Conservation (phyloP, 2,329 filamentous ascomycete species). For the Coniochaeta pulveracea region DNA sequence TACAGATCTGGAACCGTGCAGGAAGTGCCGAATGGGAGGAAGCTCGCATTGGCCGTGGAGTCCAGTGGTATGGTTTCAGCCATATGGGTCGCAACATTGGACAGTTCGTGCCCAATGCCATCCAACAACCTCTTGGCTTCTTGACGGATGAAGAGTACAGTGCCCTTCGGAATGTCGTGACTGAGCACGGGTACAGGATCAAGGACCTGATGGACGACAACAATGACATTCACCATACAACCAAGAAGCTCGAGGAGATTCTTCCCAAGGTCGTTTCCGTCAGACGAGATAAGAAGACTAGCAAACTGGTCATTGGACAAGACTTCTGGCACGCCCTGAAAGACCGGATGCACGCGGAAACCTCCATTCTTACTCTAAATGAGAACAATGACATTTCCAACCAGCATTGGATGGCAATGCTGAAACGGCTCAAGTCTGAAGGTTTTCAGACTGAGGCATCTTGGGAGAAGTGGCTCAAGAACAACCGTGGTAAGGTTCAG, state of each 20-base stretch:
- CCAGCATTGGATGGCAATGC: conserved; percentile 34
- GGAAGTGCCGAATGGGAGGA: conserved; percentile 1
- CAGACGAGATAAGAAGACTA: conserved; percentile 32
- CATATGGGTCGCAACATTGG: conserved; percentile 14
- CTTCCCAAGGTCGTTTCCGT: conserved; percentile 49
- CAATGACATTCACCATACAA: conserved; percentile 23
- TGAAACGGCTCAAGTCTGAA: conserved; percentile 26
- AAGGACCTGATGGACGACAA: conserved; percentile 16
- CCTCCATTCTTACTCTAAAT: conserved; percentile 31
- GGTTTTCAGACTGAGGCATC: conserved; percentile 16
- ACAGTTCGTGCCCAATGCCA: conserved; percentile 15
- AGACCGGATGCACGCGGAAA: conserved; percentile 38
- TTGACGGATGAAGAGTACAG: conserved; percentile 11
- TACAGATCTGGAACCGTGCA: not conserved
- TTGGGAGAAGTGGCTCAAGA: conserved; percentile 41
- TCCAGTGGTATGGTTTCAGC: conserved; percentile 15
- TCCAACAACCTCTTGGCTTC: conserved; percentile 7
- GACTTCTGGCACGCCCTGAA: conserved; percentile 57
- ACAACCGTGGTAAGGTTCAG: conserved; percentile 33
- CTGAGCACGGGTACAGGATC: conserved; percentile 13
- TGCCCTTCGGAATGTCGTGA: conserved; percentile 13
- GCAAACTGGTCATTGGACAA: conserved; percentile 40
- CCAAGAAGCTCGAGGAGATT: conserved; percentile 31
- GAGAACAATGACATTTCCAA: conserved; percentile 29
- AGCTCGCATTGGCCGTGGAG: conserved; percentile 7